A percentile compares a stretch with the other conserved stretches of the same genome.
Conservation (phyloP, 805 yeast genomes). For the Grigorovia yakushimaensis region DNA sequence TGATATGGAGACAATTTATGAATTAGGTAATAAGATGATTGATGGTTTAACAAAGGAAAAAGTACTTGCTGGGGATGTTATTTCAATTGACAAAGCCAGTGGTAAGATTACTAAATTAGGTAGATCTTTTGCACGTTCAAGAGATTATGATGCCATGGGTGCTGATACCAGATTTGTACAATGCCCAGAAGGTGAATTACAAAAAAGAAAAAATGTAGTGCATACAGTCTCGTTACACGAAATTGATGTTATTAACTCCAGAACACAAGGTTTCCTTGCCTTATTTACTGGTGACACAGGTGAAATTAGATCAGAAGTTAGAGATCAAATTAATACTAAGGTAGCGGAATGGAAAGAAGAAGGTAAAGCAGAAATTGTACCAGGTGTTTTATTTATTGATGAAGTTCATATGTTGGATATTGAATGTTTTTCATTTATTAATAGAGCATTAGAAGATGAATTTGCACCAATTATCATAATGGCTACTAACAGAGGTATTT, state of each 20-base stretch:
- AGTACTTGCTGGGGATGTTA: constrained; percentile 93
- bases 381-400: constrained; percentile 95
- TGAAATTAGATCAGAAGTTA: constrained; percentile 88
- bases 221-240: constrained; percentile 98
- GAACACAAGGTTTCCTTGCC: constrained; percentile 96
- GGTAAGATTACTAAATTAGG: constrained; percentile 94
- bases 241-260: constrained; percentile 92
- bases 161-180: constrained; percentile 97
- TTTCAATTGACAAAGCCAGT: constrained; percentile 87
- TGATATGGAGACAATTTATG: constrained; percentile 97
- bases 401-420: constrained; percentile 98
- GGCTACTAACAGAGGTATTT: constrained; percentile 96
- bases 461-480: constrained; percentile 94
- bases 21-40: constrained; percentile 87
- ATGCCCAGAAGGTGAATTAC: constrained; percentile 98
- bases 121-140: constrained; percentile 87
- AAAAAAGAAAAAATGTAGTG: constrained; percentile 87
- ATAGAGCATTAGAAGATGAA: constrained; percentile 93
- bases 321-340: constrained; percentile 93
- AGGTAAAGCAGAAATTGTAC: constrained; percentile 95
- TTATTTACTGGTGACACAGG: constrained; percentile 95
- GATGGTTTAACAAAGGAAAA: constrained; percentile 91
- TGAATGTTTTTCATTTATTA: constrained; percentile 89
- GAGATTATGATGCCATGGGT: constrained; percentile 98
- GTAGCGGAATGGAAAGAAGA: constrained; percentile 98